Conservation (phyloP, 176 grass and related monocot species). For the Hyparrhenia diplandra region DNA sequence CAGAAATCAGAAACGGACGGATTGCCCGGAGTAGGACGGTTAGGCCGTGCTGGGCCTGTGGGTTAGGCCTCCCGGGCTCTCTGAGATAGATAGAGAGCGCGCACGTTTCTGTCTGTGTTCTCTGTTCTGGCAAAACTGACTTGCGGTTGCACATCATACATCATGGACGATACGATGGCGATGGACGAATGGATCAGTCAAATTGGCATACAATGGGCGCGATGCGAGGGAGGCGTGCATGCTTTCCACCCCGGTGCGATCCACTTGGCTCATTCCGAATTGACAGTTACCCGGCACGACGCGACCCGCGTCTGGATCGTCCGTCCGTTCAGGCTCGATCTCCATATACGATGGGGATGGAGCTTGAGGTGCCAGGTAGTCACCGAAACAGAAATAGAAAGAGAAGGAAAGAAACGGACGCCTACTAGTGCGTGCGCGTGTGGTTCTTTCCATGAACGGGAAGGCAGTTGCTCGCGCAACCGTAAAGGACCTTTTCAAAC, state of each 20-base stretch:
- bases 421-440: not conserved
- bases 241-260: too few species aligned
- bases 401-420: not conserved
- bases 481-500: constrained; percentile 20
- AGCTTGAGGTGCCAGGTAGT: too few species aligned
- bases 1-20: not conserved
- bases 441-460: not conserved
- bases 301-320: too few species aligned
- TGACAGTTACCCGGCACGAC: not conserved
- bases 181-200: too few species aligned
- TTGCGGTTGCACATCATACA: too few species aligned
- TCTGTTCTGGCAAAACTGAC: too few species aligned
- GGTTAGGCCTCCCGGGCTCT: not conserved
- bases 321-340: not conserved
- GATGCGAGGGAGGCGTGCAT: too few species aligned
- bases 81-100: not conserved
- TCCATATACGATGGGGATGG: too few species aligned
- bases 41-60: not conserved
- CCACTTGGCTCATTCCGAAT: not conserved
- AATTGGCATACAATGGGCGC: too few species aligned
- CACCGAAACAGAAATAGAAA: not conserved
- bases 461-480: constrained; percentile 10
- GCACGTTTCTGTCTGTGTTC: not conserved
- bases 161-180: too few species aligned
- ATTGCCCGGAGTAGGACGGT: not conserved